Conservation (phyloP, 441 rosid genomes). For the Raphanus hybrid region DNA sequence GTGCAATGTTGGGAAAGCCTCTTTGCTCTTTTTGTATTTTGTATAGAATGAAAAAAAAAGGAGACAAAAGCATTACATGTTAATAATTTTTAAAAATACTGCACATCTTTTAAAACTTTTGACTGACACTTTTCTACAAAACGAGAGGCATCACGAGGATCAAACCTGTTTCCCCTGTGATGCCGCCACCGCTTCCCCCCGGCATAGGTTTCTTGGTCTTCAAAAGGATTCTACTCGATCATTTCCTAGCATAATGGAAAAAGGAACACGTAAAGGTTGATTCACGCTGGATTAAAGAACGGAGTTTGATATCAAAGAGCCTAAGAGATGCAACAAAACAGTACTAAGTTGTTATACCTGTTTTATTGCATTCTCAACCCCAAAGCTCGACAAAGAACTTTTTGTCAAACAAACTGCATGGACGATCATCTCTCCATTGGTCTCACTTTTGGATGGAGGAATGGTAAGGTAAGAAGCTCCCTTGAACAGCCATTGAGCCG, state of each 20-base stretch:
- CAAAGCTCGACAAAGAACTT: conserved; percentile 61
- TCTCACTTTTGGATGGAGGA: conserved; percentile 45
- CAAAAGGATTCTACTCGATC: neutral
- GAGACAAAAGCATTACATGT: neutral
- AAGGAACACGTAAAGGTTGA: conserved; percentile 11
- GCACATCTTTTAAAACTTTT: conserved; percentile 19
- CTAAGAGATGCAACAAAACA: neutral
- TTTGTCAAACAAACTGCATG: conserved; percentile 35
- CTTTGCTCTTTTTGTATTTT: neutral
- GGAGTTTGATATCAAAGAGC: conserved; percentile 4
- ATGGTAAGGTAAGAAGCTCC: conserved; percentile 64
- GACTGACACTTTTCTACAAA: conserved; percentile 45
- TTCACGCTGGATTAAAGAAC: conserved; percentile 15
- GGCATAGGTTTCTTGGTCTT: neutral
- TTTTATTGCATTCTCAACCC: conserved; percentile 51
- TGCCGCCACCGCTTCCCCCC: conserved; percentile 38
- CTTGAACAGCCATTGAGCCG: conserved; percentile 66
- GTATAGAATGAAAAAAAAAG: neutral
- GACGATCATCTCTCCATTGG: conserved; percentile 30
- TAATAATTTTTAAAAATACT: neutral
- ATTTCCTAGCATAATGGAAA: conserved; percentile 8
- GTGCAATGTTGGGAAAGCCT: conserved; percentile 20
- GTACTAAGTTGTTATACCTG: conserved; percentile 50
- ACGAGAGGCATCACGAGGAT: conserved; percentile 40
- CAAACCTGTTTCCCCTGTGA: conserved; percentile 51